Conservation (phyloP, 2,329 filamentous ascomycete species). For the Colletotrichum sp. region DNA sequence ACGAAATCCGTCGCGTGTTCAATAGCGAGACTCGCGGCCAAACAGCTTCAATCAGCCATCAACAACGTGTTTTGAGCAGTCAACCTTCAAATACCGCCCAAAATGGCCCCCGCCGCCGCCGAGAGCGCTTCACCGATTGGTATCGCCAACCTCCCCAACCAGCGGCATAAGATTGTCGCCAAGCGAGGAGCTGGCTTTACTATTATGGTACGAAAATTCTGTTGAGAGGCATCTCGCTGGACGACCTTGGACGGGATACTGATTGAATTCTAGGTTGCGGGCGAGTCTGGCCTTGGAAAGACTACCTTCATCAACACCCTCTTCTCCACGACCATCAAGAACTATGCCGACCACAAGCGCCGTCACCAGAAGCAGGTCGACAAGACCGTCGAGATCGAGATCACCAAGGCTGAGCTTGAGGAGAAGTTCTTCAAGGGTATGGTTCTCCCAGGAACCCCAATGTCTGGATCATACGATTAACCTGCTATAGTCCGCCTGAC, state of each 20-base stretch:
- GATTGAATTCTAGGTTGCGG: conserved; percentile 74
- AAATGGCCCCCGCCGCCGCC: conserved; percentile 61
- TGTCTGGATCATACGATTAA: conserved; percentile 9
- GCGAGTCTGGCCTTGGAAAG: conserved; percentile 98
- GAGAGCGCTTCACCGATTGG: conserved; percentile 73
- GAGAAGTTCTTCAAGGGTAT: conserved; percentile 99
- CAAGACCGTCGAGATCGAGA: conserved; percentile 99
- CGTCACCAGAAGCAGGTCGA: conserved; percentile 99
- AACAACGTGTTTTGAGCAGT: conserved; percentile 20
- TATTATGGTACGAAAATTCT: conserved; percentile 80
- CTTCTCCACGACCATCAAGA: conserved; percentile 99
- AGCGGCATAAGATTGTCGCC: conserved; percentile 76
- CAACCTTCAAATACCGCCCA: conserved; percentile 31
- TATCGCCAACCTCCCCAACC: conserved; percentile 77
- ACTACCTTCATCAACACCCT: conserved; percentile 99
- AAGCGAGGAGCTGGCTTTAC: conserved; percentile 97
- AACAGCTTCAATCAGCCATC: conserved; percentile 8
- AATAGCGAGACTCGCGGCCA: conserved; percentile 10
- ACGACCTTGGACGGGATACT: not conserved
- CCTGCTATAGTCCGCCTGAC: conserved; percentile 83
- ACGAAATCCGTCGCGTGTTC: conserved; percentile 20
- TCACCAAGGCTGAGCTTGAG: conserved; percentile 98
- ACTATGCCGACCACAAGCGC: conserved; percentile 99
- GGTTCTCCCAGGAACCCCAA: not conserved
- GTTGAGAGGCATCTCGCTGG: not conserved